phyloP scores from a whole-genome alignment of 1,284 basidiomycete genomes.

The Somion occarium region DNA sequence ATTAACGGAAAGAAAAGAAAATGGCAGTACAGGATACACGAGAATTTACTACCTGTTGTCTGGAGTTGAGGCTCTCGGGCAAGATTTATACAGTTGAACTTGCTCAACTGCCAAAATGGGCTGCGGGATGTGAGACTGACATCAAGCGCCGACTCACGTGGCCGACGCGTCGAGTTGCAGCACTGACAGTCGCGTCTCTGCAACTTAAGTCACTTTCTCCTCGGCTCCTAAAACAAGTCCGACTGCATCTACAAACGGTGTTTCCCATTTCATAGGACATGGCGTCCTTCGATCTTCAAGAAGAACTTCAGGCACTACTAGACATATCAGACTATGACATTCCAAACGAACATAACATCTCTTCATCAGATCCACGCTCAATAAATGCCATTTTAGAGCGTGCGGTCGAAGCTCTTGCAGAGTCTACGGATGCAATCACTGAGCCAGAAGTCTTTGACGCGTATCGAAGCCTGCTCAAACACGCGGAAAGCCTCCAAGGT shows the following conservation, averaged over 20 bases:
- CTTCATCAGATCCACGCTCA: conserved; percentile 35
- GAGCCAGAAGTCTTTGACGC: conserved; percentile 72
- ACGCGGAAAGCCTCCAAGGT: conserved; percentile 54
- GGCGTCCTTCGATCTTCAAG: conserved; percentile 63
- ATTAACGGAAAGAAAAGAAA: too few relatives aligned
- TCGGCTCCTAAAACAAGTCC: too few relatives aligned
- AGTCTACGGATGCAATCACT: conserved; percentile 64
- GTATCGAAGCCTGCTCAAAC: conserved; percentile 74
- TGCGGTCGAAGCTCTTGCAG: conserved; percentile 73
- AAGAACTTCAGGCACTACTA: conserved; percentile 63
- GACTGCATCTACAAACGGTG: too few relatives aligned
- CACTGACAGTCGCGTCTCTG: not conserved
- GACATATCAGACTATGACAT: conserved; percentile 59
- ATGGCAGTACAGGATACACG: too few relatives aligned
- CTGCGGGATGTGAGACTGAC: too few relatives aligned
- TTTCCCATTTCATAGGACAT: too few relatives aligned
- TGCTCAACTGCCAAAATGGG: too few relatives aligned
- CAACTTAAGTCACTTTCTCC: too few relatives aligned
- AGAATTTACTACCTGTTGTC: too few relatives aligned
- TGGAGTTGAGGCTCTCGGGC: too few relatives aligned
- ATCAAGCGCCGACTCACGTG: not conserved
- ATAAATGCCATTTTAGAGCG: conserved; percentile 50
- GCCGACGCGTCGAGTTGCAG: not conserved
- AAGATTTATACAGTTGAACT: too few relatives aligned
- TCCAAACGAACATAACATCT: conserved; percentile 60